phyloP scores from a whole-genome alignment of 2,329 filamentous ascomycete genomes.

The Claviceps spartinae region DNA sequence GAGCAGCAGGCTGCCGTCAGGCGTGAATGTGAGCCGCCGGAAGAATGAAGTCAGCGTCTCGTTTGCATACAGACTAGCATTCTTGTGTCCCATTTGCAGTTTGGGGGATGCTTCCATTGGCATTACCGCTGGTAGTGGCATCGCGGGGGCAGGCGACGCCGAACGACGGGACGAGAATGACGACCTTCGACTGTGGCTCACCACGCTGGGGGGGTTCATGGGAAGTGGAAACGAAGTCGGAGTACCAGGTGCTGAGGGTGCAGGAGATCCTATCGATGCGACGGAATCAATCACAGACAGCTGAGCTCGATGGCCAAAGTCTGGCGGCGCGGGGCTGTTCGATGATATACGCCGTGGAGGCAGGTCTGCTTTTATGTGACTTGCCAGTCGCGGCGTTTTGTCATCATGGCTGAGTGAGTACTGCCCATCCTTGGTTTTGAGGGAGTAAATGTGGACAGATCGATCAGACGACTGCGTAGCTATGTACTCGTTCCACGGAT shows the following conservation, averaged over 20 bases:
- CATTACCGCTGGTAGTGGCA: conserved; percentile 91
- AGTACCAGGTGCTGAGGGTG: conserved; percentile 82
- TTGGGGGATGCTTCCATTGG: conserved; percentile 82
- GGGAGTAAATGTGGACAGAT: conserved; percentile 91
- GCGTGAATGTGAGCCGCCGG: conserved; percentile 81
- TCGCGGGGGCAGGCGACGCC: conserved; percentile 80
- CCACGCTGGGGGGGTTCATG: conserved; percentile 86
- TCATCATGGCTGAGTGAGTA: conserved; percentile 61
- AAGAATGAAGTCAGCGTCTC: conserved; percentile 97
- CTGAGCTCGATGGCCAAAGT: conserved; percentile 55
- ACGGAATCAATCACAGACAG: conserved; percentile 41
- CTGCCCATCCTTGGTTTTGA: conserved; percentile 93
- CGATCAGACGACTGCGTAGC: conserved; percentile 96
- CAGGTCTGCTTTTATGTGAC: conserved; percentile 71
- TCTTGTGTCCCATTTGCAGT: conserved; percentile 59
- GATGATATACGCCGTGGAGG: conserved; percentile 81
- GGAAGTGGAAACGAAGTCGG: conserved; percentile 79
- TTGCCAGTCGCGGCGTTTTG: conserved; percentile 67
- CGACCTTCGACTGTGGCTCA: conserved; percentile 85
- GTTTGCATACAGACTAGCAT: conserved; percentile 86
- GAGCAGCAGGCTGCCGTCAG: conserved; percentile 84
- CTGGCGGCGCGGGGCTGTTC: conserved; percentile 80
- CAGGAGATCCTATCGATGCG: conserved; percentile 61
- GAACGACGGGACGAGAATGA: conserved; percentile 85
- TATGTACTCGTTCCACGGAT: conserved; percentile 94